phyloP scores from a whole-genome alignment of 2,329 filamentous ascomycete genomes.

The Dryadomyces sulphureus region DNA sequence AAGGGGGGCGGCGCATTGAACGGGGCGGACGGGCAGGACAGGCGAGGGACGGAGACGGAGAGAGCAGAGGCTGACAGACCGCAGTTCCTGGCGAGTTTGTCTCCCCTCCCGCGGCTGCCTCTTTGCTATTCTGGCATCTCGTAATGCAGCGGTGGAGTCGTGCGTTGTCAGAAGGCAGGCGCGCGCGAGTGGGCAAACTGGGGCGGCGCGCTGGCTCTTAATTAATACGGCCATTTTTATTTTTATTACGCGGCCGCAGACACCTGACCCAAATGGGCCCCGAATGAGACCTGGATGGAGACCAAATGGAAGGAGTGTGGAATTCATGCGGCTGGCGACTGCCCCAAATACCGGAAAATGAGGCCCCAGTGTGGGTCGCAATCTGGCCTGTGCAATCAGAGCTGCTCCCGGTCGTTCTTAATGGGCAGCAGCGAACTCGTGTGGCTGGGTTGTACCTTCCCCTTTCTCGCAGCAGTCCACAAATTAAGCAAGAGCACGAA shows the following conservation, averaged over 20 bases:
- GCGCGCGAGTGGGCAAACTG: not conserved
- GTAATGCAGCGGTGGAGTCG: conserved; percentile 2
- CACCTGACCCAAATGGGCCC: conserved; percentile 1
- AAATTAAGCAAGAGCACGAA: not conserved
- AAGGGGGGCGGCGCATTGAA: not conserved
- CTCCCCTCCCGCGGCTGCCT: conserved; percentile 3
- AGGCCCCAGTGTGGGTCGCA: not conserved
- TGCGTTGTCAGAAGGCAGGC: not conserved
- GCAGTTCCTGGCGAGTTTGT: conserved; percentile 3
- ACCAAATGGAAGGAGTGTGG: not conserved
- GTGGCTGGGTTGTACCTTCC: not conserved
- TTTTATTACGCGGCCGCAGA: conserved; percentile 4
- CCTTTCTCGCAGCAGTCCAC: not conserved
- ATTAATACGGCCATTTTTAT: conserved; percentile 1
- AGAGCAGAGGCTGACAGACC: conserved; percentile 4
- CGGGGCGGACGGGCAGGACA: not conserved
- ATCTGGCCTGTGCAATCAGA: not conserved
- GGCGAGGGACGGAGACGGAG: not conserved
- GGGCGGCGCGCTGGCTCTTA: not conserved
- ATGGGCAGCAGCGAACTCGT: not conserved
- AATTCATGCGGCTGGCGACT: not conserved
- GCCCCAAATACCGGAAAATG: not conserved
- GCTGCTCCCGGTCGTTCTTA: too few relatives aligned
- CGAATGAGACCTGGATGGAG: too few relatives aligned
- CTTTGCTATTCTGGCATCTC: conserved; percentile 4